phyloP scores from a whole-genome alignment of 345 rosid species.

The Pugionium cornutum region DNA sequence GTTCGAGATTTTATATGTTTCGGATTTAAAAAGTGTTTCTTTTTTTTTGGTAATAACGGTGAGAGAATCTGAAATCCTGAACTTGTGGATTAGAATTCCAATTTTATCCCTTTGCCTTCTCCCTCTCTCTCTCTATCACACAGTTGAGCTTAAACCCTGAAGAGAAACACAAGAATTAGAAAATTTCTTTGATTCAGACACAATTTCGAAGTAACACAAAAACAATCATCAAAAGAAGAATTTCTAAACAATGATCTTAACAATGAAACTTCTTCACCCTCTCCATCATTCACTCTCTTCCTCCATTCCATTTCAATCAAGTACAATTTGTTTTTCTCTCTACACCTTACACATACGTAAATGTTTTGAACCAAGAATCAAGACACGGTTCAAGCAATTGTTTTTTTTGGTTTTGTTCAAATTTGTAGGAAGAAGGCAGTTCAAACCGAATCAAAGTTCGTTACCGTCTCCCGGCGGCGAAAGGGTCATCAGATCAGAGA shows the following conservation, averaged over 20 bases:
- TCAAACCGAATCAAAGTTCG: constrained; percentile 48
- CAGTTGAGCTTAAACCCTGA: background rate
- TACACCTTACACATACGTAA: background rate
- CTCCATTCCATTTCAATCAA: constrained; percentile 31
- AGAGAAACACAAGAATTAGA: background rate
- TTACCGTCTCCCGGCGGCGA: constrained; percentile 45
- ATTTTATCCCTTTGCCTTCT: constrained; percentile 24
- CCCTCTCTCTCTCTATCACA: constrained; percentile 1
- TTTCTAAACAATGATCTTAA: constrained; percentile 23
- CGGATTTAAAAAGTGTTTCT: no score
- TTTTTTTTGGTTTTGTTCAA: background rate
- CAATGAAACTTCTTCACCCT: constrained; percentile 37
- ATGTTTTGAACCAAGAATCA: background rate
- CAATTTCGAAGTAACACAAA: constrained; percentile 5
- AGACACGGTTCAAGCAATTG: background rate
- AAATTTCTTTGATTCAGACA: constrained; percentile 11
- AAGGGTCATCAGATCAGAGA: constrained; percentile 28
- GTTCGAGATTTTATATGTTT: no score
- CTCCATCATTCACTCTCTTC: constrained; percentile 33
- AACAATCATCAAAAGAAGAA: background rate
- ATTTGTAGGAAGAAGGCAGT: constrained; percentile 47
- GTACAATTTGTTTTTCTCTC: constrained; percentile 22
- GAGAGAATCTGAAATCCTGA: constrained; percentile 21
- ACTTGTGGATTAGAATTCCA: constrained; percentile 39
- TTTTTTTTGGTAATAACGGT: background rate